Evolutionary conservation across 148 eudicot genomes (phyloP).

Genomic region (Chenopodium quinoa): DNA sequence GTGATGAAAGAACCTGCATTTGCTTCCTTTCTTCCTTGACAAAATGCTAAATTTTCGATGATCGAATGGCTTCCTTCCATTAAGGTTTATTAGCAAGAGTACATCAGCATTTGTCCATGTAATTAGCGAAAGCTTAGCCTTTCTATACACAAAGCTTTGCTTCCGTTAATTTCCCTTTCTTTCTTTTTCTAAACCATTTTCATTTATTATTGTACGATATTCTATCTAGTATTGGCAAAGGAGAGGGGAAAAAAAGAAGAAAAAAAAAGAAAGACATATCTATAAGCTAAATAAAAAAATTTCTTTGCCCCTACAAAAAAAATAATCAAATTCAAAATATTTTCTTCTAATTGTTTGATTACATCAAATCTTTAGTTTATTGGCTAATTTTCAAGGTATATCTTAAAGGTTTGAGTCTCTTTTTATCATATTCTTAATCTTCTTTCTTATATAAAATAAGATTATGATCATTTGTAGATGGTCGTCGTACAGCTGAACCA

Average conservation of each 20-base stretch:
- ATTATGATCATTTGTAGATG: no score
- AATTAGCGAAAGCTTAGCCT: constrained; percentile 36
- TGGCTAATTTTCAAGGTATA: neutral
- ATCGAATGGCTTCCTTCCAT: constrained; percentile 33
- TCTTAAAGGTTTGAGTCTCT: constrained; percentile 12
- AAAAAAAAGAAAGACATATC: neutral
- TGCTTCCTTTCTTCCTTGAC: neutral
- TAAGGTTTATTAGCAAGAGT: constrained; percentile 27
- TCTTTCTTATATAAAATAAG: neutral
- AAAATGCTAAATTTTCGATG: constrained; percentile 37
- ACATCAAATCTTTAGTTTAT: neutral
- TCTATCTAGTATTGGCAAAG: constrained; percentile 11
- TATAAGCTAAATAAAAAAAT: neutral
- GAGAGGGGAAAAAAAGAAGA: neutral
- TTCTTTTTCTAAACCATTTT: neutral
- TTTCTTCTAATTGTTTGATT: neutral
- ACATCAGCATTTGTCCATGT: constrained; percentile 31
- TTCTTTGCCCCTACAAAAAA: neutral
- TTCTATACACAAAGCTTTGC: constrained; percentile 23
- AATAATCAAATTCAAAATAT: no score
- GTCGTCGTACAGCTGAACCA: neutral
- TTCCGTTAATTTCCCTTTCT: constrained; percentile 24
- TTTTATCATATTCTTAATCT: neutral
- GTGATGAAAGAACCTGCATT: neutral
- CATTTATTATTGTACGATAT: neutral